These are phyloP conservation scores for Apiospora aurea DNA, from an alignment of 2,329 filamentous ascomycete genomes.

Conservation along the genomic window DNA sequence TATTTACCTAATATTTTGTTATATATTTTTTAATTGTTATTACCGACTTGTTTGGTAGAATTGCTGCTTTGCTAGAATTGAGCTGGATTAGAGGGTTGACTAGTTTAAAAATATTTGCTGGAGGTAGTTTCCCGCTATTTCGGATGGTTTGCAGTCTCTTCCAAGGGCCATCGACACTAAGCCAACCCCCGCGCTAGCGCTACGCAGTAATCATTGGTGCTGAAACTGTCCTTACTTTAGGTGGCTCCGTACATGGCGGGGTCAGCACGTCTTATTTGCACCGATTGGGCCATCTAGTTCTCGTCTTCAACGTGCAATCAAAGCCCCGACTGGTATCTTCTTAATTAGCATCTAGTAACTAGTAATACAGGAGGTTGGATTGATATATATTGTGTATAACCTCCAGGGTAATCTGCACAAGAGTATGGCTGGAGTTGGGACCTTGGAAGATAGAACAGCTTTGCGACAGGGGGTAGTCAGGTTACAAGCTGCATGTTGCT, in stretches of 20 bases:
- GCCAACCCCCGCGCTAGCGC: neutral
- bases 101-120: no score
- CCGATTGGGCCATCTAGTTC: neutral
- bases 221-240: neutral
- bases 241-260: neutral
- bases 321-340: neutral
- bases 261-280: constrained; percentile 16
- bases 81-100: no score
- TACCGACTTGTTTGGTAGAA: no score
- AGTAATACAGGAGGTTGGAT: neutral
- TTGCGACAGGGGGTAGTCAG: neutral
- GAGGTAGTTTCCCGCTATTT: neutral
- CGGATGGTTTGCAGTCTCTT: constrained; percentile 8
- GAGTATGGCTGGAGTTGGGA: neutral
- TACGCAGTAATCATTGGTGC: neutral
- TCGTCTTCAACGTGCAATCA: neutral
- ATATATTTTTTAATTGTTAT: no score
- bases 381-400: neutral
- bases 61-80: no score
- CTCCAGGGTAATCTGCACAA: neutral
- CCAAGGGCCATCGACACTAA: neutral
- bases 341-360: neutral
- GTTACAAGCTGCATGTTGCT: neutral
- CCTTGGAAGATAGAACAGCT: constrained; percentile 1
- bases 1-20: no score